Percentiles rank a stretch among this genome's conserved stretches.
phyloP scores from a whole-genome alignment of 768 basidiomycete genomes.

The Boletellus sp. region DNA sequence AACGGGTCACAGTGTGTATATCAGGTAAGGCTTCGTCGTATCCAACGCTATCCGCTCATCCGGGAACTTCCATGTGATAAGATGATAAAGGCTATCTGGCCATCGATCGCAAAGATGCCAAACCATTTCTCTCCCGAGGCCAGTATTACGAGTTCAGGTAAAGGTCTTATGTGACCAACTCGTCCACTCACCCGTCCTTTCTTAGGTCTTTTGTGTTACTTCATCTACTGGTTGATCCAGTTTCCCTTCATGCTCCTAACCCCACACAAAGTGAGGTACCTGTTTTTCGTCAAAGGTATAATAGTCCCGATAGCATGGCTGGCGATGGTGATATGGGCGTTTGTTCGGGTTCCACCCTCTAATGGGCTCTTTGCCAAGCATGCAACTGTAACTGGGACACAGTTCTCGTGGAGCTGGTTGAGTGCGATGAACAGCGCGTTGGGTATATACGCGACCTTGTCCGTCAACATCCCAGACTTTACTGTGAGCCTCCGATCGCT shows the following conservation, averaged over 20 bases:
- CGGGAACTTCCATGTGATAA: slow-evolving; percentile 4
- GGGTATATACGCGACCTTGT: slow-evolving; percentile 67
- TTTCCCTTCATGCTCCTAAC: too few relatives aligned
- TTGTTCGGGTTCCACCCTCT: slow-evolving; percentile 61
- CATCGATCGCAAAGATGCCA: slow-evolving; percentile 57
- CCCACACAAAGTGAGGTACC: too few relatives aligned
- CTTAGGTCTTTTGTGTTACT: slow-evolving; percentile 26
- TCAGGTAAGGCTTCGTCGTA: slow-evolving; percentile 36
- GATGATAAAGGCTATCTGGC: slow-evolving; percentile 86
- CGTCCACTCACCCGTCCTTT: not conserved
- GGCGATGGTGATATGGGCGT: slow-evolving; percentile 56
- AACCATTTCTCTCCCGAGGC: slow-evolving; percentile 60
- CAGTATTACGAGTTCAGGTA: slow-evolving; percentile 53
- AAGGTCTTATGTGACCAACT: not conserved
- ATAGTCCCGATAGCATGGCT: too few relatives aligned
- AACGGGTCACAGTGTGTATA: slow-evolving; percentile 71
- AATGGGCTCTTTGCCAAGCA: slow-evolving; percentile 55
- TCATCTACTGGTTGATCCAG: too few relatives aligned
- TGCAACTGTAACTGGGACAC: slow-evolving; percentile 45
- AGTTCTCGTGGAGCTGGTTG: slow-evolving; percentile 73
- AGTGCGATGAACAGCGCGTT: slow-evolving; percentile 72
- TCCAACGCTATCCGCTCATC: not conserved
- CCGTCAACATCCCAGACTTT: slow-evolving; percentile 85
- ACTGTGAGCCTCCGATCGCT: slow-evolving; percentile 37
- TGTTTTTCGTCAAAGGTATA: too few relatives aligned